Base-by-base conservation (phyloP, 768 basidiomycete genomes). In the Auricularia sp. region DNA sequence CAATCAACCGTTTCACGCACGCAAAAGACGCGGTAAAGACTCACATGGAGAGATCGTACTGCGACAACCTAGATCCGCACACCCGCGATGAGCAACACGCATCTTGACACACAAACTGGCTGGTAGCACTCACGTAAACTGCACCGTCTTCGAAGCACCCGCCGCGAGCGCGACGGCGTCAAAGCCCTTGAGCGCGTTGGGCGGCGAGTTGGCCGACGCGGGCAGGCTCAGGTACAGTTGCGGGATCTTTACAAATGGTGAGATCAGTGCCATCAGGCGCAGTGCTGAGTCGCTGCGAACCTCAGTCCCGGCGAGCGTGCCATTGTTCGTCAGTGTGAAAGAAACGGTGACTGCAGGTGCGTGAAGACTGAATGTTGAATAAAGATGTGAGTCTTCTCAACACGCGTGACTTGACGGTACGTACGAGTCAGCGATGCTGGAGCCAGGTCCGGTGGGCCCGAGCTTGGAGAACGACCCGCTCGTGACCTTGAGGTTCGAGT, bases 221-320 rank as follows among this genome's bases (percentile, higher is more conserved):
- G 84, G 85, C 33, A 78, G 80, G 8, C 77, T 74, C 37, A 82
- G 74, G 70, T 85, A 86, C 24, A 86, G 71, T 70, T 86, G 85
- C 10, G 83, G 81, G 47, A 83, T 77, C 83, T 85, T 44, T 5
- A 58, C 29, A 16, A 14, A 18, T 54, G 34, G 0, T 3, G n/a
- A 8, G 16, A n/a, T 64, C 21, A 24, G 24, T 64, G 6, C 16
- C 2, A 24, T 14, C 8, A n/a, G 24, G 16, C 13, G 14, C n/a
- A 44, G 42, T 10, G 29, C 39, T 45, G 6, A 33, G 3, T 11
- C 36, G 13, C 61, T 44, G 58, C 37, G 36, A 16, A 62, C 54
- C 54, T 85, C 85, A 54, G 80, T 77, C 1, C 85, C 85, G 5
- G 78, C 80, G 16, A 82, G 74, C 2, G 77, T 73, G 29, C 85